Base-by-base conservation (phyloP, 140 eudicot species). In the Cichorium intybus region DNA sequence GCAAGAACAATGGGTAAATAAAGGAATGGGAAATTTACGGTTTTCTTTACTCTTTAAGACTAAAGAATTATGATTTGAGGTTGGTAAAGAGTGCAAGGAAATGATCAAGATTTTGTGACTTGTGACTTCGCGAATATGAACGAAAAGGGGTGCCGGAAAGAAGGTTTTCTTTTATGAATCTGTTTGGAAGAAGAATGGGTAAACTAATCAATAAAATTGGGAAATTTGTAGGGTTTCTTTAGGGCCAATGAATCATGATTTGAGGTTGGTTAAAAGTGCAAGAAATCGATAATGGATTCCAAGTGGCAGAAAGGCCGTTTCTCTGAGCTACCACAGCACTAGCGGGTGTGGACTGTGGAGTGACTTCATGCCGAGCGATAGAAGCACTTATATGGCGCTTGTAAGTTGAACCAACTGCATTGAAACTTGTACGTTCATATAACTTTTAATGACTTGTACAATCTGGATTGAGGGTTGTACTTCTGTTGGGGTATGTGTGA, bases 231-330 rank as follows among this genome's bases (percentile, higher is more conserved):
- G 74, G 56, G 51, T 10, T 66, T 35, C 11, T 57, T 15, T 57
- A 28, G 0, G 59, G 41, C 29, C 16, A 24, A 49, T 22, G 47
- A 67, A 59, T 67, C 22, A 75, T 75, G 75, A 31, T 24, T 52
- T 68, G 70, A 10, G 66, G 71, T 75, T 68, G 80, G 75, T 75
- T n/a, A 67, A 75, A 67, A 68, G 80, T 68, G 71, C 46, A 60
- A 75, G 80, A 75, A 52, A 37, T 21, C 27, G 61, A 65, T 68
- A 68, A 75, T 75, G 80, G 75, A 43, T 28, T 60, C 62, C 80
- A 68, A 53, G 70, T 75, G 80, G 75, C 80, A 28, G 41, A 60
- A 52, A 60, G 34, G 22, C 50, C n/a, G 18, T 24, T 58, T 5
- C 24, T 27, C 29, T 47, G 68, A 70, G 68, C 75, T 46, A 69